These are phyloP conservation scores for Torulaspora microellipsoides DNA, from an alignment of 805 yeast genomes.

Conservation along the genomic window DNA sequence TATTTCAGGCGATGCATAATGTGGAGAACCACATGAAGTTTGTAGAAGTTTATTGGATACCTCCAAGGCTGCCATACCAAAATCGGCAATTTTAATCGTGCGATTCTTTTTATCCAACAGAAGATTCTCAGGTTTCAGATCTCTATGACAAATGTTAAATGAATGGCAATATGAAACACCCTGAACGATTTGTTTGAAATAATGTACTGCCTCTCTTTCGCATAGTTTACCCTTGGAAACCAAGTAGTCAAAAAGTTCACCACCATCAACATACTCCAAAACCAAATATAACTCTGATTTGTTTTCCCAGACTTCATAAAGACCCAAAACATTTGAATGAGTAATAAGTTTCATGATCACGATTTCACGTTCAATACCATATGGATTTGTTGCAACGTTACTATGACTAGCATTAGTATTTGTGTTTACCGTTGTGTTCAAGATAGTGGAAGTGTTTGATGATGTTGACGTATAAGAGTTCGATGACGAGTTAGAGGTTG, in stretches of 20 bases:
- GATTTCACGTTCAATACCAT: slow-evolving; percentile 96
- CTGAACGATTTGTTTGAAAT: slow-evolving; percentile 69
- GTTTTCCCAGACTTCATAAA: slow-evolving; percentile 98
- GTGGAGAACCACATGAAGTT: slow-evolving; percentile 85
- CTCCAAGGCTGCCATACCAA: slow-evolving; percentile 87
- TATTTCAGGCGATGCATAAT: slow-evolving; percentile 85
- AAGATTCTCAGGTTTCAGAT: slow-evolving; percentile 76
- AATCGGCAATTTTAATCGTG: slow-evolving; percentile 76
- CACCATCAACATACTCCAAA: slow-evolving; percentile 83
- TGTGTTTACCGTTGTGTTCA: slow-evolving; percentile 11
- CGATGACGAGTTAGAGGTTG: slow-evolving; percentile 15
- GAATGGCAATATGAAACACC: slow-evolving; percentile 82
- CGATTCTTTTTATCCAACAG: slow-evolving; percentile 57
- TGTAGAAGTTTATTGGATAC: slow-evolving; percentile 64
- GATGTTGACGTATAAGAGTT: slow-evolving; percentile 15
- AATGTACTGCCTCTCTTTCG: slow-evolving; percentile 69
- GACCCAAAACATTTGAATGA: slow-evolving; percentile 88
- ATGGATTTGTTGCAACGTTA: slow-evolving; percentile 44
- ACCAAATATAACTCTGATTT: slow-evolving; percentile 79
- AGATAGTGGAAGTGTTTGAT: slow-evolving; percentile 10
- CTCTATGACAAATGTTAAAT: slow-evolving; percentile 76
- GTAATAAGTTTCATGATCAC: slow-evolving; percentile 94
- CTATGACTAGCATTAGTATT: slow-evolving; percentile 17
- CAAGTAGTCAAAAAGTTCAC: slow-evolving; percentile 72
- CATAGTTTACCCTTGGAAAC: slow-evolving; percentile 64